Evolutionary conservation across 768 basidiomycete genomes (phyloP), one percentile per base, ranked within the genome.

Genomic region (Mycena galopus): DNA sequence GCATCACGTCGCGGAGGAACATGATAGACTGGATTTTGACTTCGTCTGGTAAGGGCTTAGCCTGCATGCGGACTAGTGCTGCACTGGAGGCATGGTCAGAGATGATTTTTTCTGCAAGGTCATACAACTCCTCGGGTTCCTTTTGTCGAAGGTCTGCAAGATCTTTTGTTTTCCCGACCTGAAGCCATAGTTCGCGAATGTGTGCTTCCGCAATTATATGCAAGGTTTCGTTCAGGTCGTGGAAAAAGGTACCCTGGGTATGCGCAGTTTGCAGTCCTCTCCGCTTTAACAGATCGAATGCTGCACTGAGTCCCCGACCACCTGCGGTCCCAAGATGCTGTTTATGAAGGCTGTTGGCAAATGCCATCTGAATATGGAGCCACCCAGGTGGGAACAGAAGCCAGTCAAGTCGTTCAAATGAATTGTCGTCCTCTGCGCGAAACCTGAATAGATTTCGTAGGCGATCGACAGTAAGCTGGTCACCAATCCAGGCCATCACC

Each of bases 331-430:
- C 83, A 5, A 81, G 77, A 73, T 85, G 87, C 64, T 87, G 86
- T 51, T 82, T 81, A 65, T 87, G 82, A 0, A 87, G 53, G 0
- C 84, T 84, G 51, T 82, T 81, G 8, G 79, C 84, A 61, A 80
- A 80, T 6, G 84, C 84, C 80, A 88, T 86, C 30, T 74, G 47
- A 0, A 81, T 69, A 65, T 88, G 86, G 17, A 88, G 80, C 84
- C 84, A 88, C 0, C 86, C 83, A 53, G 84, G 83, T 0, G 77
- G 62, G 0, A 75, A 59, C 0, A 83, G 47, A 8, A 83, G 67
- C 72, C 77, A 86, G 51, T 86, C 83, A 0, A 86, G 73, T 0
- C 83, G 77, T 12, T 87, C 82, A 71, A 79, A 84, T 0, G 82
- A 80, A 39, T 83, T 88, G 10, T 70, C 50, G 65, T 88, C 87